Conservation (phyloP, 305 asterid genomes). For the Plantago lanceolata region DNA sequence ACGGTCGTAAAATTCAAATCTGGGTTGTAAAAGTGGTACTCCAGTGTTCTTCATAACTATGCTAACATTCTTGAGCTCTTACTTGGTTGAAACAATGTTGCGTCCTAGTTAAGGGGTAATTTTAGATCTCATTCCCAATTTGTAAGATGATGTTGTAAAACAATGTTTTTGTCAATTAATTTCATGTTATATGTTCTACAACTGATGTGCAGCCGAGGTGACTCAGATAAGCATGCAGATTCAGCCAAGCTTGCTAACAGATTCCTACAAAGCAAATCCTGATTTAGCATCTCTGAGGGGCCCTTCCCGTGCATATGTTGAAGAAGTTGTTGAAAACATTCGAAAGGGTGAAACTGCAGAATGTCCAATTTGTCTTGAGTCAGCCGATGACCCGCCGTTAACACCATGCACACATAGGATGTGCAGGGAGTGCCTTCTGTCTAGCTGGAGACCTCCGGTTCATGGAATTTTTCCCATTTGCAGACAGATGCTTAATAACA, state of each 20-base stretch:
- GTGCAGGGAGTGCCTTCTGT: constrained; percentile 76
- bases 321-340: constrained; percentile 68
- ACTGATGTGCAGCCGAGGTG: constrained; percentile 49
- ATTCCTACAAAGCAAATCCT: constrained; percentile 46
- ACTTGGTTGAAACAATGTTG: constrained; percentile 82
- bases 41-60: constrained; percentile 78
- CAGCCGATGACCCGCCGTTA: constrained; percentile 74
- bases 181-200: background rate
- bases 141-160: background rate
- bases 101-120: constrained; percentile 80
- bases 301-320: constrained; percentile 61
- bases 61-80: constrained; percentile 79
- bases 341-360: constrained; percentile 53
- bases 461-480: constrained; percentile 69
- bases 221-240: constrained; percentile 54
- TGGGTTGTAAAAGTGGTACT: no score
- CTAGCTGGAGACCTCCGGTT: constrained; percentile 61
- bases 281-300: constrained; percentile 34
- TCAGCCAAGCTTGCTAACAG: constrained; percentile 57
- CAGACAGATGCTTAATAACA: constrained; percentile 45
- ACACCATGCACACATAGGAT: constrained; percentile 83
- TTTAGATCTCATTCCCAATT: background rate
- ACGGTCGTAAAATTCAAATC: no score
- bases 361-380: constrained; percentile 85
- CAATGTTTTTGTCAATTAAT: background rate